phyloP scores from a whole-genome alignment of 2,329 filamentous ascomycete species.

The Penicillium sp. region DNA sequence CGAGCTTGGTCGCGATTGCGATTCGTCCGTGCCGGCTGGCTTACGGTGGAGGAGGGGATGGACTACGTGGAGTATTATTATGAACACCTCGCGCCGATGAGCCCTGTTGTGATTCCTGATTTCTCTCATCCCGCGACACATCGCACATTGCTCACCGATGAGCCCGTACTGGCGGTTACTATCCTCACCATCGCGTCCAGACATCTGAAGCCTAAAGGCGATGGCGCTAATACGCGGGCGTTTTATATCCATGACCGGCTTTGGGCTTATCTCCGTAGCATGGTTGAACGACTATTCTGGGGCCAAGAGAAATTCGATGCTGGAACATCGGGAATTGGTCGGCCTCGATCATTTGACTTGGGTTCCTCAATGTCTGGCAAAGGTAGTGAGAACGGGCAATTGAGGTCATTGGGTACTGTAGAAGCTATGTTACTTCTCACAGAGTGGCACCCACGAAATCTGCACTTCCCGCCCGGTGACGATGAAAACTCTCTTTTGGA shows the following conservation, averaged over 20 bases:
- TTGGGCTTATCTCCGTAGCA: slow-evolving; percentile 89
- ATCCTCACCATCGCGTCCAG: slow-evolving; percentile 87
- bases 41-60: slow-evolving; percentile 89
- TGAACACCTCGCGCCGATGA: slow-evolving; percentile 83
- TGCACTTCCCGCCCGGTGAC: slow-evolving; percentile 81
- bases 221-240: slow-evolving; percentile 77
- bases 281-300: slow-evolving; percentile 94
- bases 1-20: slow-evolving; percentile 88
- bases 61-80: slow-evolving; percentile 97
- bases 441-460: slow-evolving; percentile 92
- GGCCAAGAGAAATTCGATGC: slow-evolving; percentile 94
- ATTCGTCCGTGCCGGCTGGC: slow-evolving; percentile 96
- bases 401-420: slow-evolving; percentile 88
- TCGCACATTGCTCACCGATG: slow-evolving; percentile 75
- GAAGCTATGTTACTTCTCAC: slow-evolving; percentile 92
- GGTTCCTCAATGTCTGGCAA: slow-evolving; percentile 55
- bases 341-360: slow-evolving; percentile 66
- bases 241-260: slow-evolving; percentile 93
- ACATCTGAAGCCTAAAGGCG: slow-evolving; percentile 75
- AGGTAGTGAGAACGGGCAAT: slow-evolving; percentile 63
- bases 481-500: slow-evolving; percentile 64
- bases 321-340: slow-evolving; percentile 59
- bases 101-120: slow-evolving; percentile 88
- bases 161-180: slow-evolving; percentile 89
- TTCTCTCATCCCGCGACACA: slow-evolving; percentile 82